Evolutionary conservation across 805 yeast genomes (phyloP).

Genomic region (Tetrapisispora fleetii): DNA sequence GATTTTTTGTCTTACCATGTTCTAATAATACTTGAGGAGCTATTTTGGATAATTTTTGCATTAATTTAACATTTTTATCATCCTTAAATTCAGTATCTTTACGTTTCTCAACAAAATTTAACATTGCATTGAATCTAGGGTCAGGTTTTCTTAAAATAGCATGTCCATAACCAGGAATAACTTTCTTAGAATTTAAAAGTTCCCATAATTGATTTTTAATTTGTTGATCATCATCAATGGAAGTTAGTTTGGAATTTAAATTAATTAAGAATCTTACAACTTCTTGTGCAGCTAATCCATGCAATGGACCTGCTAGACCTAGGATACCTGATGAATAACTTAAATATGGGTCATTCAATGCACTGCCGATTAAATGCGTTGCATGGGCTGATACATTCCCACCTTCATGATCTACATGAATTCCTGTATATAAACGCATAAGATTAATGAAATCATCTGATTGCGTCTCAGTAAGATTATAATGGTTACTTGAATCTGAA

Average conservation of each 20-base stretch:
- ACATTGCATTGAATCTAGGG: constrained; percentile 69
- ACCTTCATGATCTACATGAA: constrained; percentile 85
- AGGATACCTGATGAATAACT: constrained; percentile 70
- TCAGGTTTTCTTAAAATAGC: constrained; percentile 78
- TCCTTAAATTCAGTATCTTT: constrained; percentile 45
- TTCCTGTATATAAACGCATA: constrained; percentile 68
- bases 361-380: constrained; percentile 77
- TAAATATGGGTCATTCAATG: constrained; percentile 65
- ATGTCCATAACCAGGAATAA: constrained; percentile 83
- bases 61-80: constrained; percentile 58
- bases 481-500: constrained; percentile 25
- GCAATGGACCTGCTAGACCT: constrained; percentile 82
- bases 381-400: constrained; percentile 84
- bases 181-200: constrained; percentile 61
- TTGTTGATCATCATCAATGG: constrained; percentile 28
- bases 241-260: constrained; percentile 42
- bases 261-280: constrained; percentile 64
- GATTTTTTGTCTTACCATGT: constrained; percentile 82
- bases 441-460: constrained; percentile 56
- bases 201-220: constrained; percentile 65
- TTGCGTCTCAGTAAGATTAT: constrained; percentile 28
- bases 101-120: constrained; percentile 50
- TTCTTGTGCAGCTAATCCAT: constrained; percentile 80
- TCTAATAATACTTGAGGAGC: constrained; percentile 66
- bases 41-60: constrained; percentile 51